Conservation (phyloP, 768 basidiomycete genomes). For the Trametes coccinea region DNA sequence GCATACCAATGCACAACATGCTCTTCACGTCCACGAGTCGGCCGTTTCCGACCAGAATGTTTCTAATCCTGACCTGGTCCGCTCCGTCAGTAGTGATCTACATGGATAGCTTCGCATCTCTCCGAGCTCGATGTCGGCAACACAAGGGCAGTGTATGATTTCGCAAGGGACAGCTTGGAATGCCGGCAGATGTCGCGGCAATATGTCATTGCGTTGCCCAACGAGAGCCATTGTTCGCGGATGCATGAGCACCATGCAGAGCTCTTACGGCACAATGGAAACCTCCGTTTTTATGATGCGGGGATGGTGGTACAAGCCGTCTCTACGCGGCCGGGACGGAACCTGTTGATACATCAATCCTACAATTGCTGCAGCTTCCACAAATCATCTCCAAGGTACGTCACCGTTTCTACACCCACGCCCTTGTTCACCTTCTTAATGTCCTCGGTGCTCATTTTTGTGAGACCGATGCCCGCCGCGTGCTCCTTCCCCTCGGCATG, state of each 20-base stretch:
- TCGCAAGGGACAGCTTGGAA: not conserved
- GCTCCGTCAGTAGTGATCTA: not conserved
- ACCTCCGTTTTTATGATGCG: not conserved
- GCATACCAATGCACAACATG: not conserved
- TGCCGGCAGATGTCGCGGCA: not conserved
- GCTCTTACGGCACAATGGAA: no score
- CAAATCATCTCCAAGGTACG: conserved; percentile 85
- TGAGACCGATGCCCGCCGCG: conserved; percentile 83
- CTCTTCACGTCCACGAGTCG: not conserved
- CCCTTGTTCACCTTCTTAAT: conserved; percentile 90
- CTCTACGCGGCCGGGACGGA: not conserved
- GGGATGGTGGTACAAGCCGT: conserved; percentile 7
- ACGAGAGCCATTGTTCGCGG: not conserved
- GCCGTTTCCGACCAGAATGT: not conserved
- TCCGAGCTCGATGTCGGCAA: not conserved
- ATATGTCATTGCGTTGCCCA: not conserved
- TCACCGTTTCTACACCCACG: conserved; percentile 70
- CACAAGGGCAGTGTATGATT: not conserved
- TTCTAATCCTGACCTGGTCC: not conserved
- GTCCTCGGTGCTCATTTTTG: conserved; percentile 83
- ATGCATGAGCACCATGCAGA: not conserved
- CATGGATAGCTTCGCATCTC: conserved; percentile 1
- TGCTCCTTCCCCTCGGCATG: conserved; percentile 96
- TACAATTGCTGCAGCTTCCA: conserved; percentile 72
- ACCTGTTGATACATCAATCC: conserved; percentile 14